A percentile compares a stretch with the other conserved stretches of the same genome.
These are phyloP conservation scores for Vitis rotundifolia DNA, from an alignment of 164 flowering plant species.

Conservation along the genomic window DNA sequence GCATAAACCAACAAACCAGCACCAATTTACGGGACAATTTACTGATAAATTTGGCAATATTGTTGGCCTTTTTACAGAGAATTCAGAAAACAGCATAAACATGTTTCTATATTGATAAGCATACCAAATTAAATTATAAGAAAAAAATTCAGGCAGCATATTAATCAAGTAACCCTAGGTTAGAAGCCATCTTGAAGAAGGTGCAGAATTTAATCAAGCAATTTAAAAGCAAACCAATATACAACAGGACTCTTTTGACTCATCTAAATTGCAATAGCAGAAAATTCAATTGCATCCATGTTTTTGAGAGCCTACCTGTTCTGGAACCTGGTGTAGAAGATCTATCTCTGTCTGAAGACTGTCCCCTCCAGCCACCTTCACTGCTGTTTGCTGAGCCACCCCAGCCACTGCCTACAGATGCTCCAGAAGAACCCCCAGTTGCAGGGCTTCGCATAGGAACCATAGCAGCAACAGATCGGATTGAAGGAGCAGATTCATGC, in stretches of 20 bases:
- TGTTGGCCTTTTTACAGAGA: too few species aligned
- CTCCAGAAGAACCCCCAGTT: slow-evolving; percentile 58
- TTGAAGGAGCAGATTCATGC: slow-evolving; percentile 61
- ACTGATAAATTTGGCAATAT: too few species aligned
- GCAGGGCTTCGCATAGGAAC: slow-evolving; percentile 95
- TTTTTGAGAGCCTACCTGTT: slow-evolving; percentile 44
- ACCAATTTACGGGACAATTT: too few species aligned
- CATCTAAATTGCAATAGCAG: too few species aligned
- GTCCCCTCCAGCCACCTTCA: slow-evolving; percentile 67
- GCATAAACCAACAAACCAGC: too few species aligned
- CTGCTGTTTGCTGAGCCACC: slow-evolving; percentile 48
- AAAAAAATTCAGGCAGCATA: background rate
- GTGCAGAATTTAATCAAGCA: background rate
- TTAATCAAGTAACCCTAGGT: background rate
- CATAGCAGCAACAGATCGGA: slow-evolving; percentile 89
- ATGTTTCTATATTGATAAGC: too few species aligned
- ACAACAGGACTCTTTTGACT: too few species aligned
- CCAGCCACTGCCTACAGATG: slow-evolving; percentile 51
- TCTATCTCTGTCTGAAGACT: slow-evolving; percentile 60
- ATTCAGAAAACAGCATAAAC: too few species aligned
- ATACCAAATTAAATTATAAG: too few species aligned
- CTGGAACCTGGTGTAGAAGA: slow-evolving; percentile 65
- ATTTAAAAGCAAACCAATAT: background rate
- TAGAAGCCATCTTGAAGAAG: background rate
- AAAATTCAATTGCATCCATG: background rate